Base-by-base conservation (phyloP, 2,329 filamentous ascomycete genomes). In the Fusarium nelsonii region DNA sequence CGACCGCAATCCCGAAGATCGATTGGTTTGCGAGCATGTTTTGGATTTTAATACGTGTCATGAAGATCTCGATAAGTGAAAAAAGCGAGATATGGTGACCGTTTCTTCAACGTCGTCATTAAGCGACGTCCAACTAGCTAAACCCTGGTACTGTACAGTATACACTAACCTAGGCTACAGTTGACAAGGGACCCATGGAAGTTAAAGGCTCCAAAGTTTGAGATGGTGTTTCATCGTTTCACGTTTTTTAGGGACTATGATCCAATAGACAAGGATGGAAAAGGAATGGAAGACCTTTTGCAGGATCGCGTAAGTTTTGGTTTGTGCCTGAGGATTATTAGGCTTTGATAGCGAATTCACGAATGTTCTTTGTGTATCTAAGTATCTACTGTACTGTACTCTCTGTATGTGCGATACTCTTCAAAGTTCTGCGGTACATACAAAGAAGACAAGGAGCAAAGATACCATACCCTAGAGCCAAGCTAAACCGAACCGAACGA, bases 191-290 rank as follows among this genome's bases (percentile, higher is more conserved):
- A 36, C 20, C 59, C 52, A 67, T 67, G 66, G 48, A 51, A 28
- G 30, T 55, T 41, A 39, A 63, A 46, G 43, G 56, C 66, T 65
- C 55, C 30, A 56, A 58, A 56, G 67, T 70, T 68, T 70, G 48
- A 67, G 53, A 57, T 46, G 53, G 62, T 36, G 63, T 70, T 68
- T 70, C 58, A 57, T 61, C 43, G 67, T 68, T 70, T 68, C 67
- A 65, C 30, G 32, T 44, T 56, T 39, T 43, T 16, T n/a, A 26
- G 48, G 39, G 28, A 32, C 48, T n/a, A 44, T 53, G 28, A 36
- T 34, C 33, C 28, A 46, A 49, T 32, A 45, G 43, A 14, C n/a
- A 40, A 50, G 45, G 44, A 41, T 36, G 36, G 12, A 20, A n/a
- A 20, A 49, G 30, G 26, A 43, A 33, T 49, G 33, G 30, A 23